Conservation (phyloP, 2,329 filamentous ascomycete genomes). For the Tolypocladium cylindrosporum region DNA sequence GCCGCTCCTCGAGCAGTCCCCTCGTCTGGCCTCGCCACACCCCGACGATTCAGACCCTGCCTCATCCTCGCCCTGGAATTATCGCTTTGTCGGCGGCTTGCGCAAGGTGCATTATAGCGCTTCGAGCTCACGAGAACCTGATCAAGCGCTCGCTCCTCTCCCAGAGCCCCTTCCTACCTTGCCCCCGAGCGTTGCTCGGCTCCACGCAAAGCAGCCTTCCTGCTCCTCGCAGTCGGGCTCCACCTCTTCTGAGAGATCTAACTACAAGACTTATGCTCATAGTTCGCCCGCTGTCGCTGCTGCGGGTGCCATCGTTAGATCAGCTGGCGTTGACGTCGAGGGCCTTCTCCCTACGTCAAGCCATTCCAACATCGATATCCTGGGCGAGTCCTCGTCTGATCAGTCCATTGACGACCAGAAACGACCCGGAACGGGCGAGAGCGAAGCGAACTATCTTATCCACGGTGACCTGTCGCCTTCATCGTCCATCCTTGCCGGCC, state of each 20-base stretch:
- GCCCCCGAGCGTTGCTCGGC: neutral
- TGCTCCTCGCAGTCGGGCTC: constrained; percentile 25
- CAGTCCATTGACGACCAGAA: constrained; percentile 25
- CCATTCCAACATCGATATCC: constrained; percentile 40
- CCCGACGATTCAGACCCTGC: constrained; percentile 2
- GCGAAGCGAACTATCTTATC: constrained; percentile 43
- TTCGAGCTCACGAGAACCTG: neutral
- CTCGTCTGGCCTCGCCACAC: constrained; percentile 1
- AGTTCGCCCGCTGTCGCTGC: constrained; percentile 23
- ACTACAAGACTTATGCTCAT: constrained; percentile 44
- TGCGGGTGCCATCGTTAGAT: neutral
- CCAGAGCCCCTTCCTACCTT: neutral
- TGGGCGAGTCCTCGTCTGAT: constrained; percentile 37
- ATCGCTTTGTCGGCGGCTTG: constrained; percentile 43
- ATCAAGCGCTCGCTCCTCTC: neutral
- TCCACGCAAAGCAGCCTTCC: constrained; percentile 13
- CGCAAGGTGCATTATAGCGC: constrained; percentile 33
- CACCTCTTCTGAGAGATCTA: constrained; percentile 38
- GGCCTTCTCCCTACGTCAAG: constrained; percentile 31
- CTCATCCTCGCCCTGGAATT: constrained; percentile 37
- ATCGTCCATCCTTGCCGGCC: constrained; percentile 27
- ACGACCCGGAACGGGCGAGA: constrained; percentile 25
- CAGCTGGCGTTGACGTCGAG: constrained; percentile 21
- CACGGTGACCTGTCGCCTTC: constrained; percentile 34
- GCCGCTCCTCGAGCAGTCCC: constrained; percentile 30